Evolutionary conservation across 2,329 filamentous ascomycete species (phyloP), one percentile per base, ranked within the genome.

Genomic region (Pleurostoma richardsiae): DNA sequence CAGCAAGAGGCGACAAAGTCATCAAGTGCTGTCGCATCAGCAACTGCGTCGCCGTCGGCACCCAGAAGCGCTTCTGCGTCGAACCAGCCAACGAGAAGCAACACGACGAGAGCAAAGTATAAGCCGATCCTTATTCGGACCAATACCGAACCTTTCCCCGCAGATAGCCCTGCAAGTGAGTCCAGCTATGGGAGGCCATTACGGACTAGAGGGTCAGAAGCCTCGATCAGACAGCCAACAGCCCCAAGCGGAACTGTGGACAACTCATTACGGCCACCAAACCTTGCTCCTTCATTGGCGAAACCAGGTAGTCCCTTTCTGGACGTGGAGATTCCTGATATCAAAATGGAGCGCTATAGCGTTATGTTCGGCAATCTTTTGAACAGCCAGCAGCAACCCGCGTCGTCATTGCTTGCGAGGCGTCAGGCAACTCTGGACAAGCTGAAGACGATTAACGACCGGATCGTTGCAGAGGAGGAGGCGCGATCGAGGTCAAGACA

Each of bases 341-440:
- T 88, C 46, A 82, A 86, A 52, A 75, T 97, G 76, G 92, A 96
- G 62, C 76, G 92, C 42, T 97, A 96, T 56, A 96, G 90, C 56
- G 80, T 96, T 54, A 96, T 96, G 91, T 96, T 97, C 60, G 82
- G 85, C 46, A 80, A 79, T 36, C 73, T 96, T 5, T 70, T 96
- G 29, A 77, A 80, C 50, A 63, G 64, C 6, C 63, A 65, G 31
- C 49, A 49, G 4, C 54, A 60, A 50, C 49, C 55, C 4, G 59
- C 63, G 5, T 62, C 68, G 3, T 66, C 70, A 1, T 66, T 84
- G 6, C 65, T 83, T 29, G 73, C 73, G 28, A 73, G 80, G 48
- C 72, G 81, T 39, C 80, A 85, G 53, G 79, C 78, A 6, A 81
- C 76, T 0, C 59, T 83, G 10, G 73, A 80, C 45, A 79, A 73